Evolutionary conservation across 2,329 filamentous ascomycete species (phyloP), one percentile per base, ranked within the genome.

Genomic region (Calonectria crousiana): DNA sequence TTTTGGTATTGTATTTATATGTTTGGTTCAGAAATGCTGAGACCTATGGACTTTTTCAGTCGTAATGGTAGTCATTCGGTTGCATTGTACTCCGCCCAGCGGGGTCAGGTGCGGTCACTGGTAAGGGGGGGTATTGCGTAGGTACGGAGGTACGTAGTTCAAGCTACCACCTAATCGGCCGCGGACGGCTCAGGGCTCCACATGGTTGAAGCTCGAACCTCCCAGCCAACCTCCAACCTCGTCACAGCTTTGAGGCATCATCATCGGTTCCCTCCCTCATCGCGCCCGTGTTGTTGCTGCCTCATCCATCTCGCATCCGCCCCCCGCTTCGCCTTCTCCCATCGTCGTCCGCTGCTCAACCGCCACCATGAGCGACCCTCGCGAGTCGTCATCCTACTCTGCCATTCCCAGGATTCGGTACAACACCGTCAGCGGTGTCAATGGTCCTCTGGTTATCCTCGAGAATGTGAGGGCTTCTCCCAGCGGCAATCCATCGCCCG

Each of bases 361-460:
- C 70, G 75, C 79, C 84, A 84, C 81, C 80, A 90, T 90, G 89
- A 82, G 86, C 82, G 90, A 92, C 85, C 89, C 89, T 72, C 88
- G 90, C 83, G 89, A 90, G 81, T 88, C 90, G 76, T 90, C 89
- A 74, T 90, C 90, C 77, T 92, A 92, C 85, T 90, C 89, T 76
- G 87, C 92, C 81, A 84, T 88, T 79, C 90, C 90, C 74, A 87
- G 90, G 82, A 86, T 98, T 87, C 93, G 94, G 83, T 99, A 99
- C 92, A 99, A 99, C 90, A 99, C 97, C 81, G 95, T 99, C 84
- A 95, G 95, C 84, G 96, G 96, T 89, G 93, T 99, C 87, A 99
- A 99, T 88, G 97, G 97, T 74, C 97, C 97, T 82, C 92, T 99
- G 86, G 97, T 99, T 84, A 96, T 99, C 84, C 92, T 99, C 80